Evolutionary conservation across 495 filamentous ascomycete species (phyloP).

Genomic region (Hypomontagnella monticulosa): DNA sequence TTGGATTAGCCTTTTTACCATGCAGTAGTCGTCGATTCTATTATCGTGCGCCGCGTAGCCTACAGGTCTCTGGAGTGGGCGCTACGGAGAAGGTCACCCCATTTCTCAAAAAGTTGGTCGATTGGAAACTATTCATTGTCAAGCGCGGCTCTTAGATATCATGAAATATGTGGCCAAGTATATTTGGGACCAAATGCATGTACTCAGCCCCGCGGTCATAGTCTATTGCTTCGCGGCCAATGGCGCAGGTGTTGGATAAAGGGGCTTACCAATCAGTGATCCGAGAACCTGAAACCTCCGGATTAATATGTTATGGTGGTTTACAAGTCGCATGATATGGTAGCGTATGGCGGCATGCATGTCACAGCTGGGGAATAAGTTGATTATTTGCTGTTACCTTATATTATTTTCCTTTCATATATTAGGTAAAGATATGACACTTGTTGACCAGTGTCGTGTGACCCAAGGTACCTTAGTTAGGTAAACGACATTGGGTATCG

Average conservation of each 20-base stretch:
- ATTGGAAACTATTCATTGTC: too few species aligned
- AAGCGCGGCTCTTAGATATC: too few species aligned
- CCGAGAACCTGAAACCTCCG: conserved; percentile 1
- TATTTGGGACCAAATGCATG: too few species aligned
- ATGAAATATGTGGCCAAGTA: too few species aligned
- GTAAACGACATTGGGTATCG: conserved; percentile 20
- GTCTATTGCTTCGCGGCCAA: conserved; percentile 1
- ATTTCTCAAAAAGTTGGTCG: too few species aligned
- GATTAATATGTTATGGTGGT: conserved; percentile 6
- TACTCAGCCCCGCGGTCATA: conserved; percentile 37
- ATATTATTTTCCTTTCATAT: not conserved
- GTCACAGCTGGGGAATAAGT: conserved; percentile 15
- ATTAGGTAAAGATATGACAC: conserved; percentile 13
- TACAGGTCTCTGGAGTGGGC: too few species aligned
- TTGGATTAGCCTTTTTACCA: too few species aligned
- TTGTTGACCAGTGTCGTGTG: conserved; percentile 8
- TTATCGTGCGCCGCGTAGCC: too few species aligned
- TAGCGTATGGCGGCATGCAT: conserved; percentile 21
- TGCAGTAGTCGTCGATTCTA: too few species aligned
- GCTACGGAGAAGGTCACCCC: too few species aligned
- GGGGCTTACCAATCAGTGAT: conserved; percentile 2
- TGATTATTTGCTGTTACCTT: conserved; percentile 16
- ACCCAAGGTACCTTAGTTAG: conserved; percentile 4
- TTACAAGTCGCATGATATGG: conserved; percentile 2
- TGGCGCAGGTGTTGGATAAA: conserved; percentile 1